A percentile compares a stretch with the other conserved stretches of the same genome.
These are phyloP conservation scores for Begonia loranthoides DNA, from an alignment of 306 rosid species.

Conservation along the genomic window DNA sequence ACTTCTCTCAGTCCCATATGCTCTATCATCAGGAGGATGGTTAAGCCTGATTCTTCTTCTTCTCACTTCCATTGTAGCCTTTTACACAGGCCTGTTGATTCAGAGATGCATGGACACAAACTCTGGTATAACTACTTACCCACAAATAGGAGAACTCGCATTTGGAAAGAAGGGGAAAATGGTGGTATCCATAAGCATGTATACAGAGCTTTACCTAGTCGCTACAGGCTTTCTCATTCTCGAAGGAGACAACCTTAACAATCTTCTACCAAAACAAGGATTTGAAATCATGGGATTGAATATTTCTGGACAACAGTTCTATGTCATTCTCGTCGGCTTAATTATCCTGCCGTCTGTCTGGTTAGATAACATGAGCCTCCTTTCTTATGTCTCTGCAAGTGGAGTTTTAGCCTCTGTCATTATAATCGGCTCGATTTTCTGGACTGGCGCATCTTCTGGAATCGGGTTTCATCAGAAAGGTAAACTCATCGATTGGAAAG, in stretches of 20 bases:
- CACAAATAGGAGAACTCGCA: constrained; percentile 64
- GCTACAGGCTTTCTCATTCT: constrained; percentile 65
- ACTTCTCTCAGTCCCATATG: constrained; percentile 68
- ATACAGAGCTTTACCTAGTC: constrained; percentile 60
- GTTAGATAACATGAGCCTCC: constrained; percentile 54
- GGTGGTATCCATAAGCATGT: constrained; percentile 40
- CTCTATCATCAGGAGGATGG: constrained; percentile 82
- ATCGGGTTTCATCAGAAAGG: constrained; percentile 44
- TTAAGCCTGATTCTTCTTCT: constrained; percentile 48
- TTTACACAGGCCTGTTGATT: constrained; percentile 51
- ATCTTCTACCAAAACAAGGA: constrained; percentile 27
- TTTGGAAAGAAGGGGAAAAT: constrained; percentile 52
- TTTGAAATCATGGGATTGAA: constrained; percentile 26
- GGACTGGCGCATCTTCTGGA: constrained; percentile 51
- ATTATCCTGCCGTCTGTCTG: constrained; percentile 64
- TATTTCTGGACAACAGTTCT: constrained; percentile 29
- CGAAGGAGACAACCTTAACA: constrained; percentile 65
- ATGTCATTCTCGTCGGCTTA: constrained; percentile 40
- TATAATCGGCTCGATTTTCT: constrained; percentile 42
- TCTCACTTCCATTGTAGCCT: constrained; percentile 25
- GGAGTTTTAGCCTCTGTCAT: constrained; percentile 67
- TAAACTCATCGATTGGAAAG: constrained; percentile 32
- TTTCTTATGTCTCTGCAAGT: constrained; percentile 72
- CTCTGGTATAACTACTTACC: constrained; percentile 43
- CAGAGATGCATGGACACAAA: constrained; percentile 63